Evolutionary conservation across 495 filamentous ascomycete species (phyloP).

Genomic region (Entonaema liquescens): DNA sequence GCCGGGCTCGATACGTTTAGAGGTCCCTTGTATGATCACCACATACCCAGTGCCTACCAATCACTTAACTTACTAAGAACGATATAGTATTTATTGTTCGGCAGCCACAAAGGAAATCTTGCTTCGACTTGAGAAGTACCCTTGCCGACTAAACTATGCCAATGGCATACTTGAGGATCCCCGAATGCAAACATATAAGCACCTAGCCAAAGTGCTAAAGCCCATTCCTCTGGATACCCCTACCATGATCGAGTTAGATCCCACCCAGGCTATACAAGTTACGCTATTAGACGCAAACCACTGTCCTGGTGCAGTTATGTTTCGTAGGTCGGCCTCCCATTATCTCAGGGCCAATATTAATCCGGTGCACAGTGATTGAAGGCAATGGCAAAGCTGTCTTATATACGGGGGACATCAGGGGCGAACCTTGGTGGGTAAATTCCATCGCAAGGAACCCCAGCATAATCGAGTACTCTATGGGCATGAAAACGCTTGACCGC

Average conservation of each 20-base stretch:
- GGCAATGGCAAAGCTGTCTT: slow-evolving; percentile 76
- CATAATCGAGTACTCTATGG: slow-evolving; percentile 77
- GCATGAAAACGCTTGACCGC: slow-evolving; percentile 71
- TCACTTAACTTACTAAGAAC: slow-evolving; percentile 4
- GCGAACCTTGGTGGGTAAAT: slow-evolving; percentile 67
- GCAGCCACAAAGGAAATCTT: slow-evolving; percentile 81
- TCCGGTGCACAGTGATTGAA: slow-evolving; percentile 70
- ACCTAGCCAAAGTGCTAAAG: slow-evolving; percentile 78
- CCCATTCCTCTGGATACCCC: slow-evolving; percentile 87
- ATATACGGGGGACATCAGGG: slow-evolving; percentile 93
- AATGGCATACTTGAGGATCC: slow-evolving; percentile 76
- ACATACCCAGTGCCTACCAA: slow-evolving; percentile 15
- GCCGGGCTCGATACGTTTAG: slow-evolving; percentile 79
- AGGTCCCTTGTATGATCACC: slow-evolving; percentile 68
- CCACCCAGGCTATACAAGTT: slow-evolving; percentile 72
- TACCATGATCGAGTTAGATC: slow-evolving; percentile 76
- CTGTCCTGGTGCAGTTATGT: slow-evolving; percentile 92
- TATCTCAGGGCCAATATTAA: neutral
- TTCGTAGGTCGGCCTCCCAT: slow-evolving; percentile 53
- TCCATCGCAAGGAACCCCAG: slow-evolving; percentile 72
- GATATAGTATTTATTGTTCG: slow-evolving; percentile 81
- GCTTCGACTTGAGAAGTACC: slow-evolving; percentile 76
- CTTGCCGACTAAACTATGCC: slow-evolving; percentile 80
- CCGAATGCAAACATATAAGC: slow-evolving; percentile 73
- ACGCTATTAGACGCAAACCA: slow-evolving; percentile 94